These are phyloP conservation scores for Nephelium lappaceum DNA, from an alignment of 345 rosid species.

Conservation along the genomic window DNA sequence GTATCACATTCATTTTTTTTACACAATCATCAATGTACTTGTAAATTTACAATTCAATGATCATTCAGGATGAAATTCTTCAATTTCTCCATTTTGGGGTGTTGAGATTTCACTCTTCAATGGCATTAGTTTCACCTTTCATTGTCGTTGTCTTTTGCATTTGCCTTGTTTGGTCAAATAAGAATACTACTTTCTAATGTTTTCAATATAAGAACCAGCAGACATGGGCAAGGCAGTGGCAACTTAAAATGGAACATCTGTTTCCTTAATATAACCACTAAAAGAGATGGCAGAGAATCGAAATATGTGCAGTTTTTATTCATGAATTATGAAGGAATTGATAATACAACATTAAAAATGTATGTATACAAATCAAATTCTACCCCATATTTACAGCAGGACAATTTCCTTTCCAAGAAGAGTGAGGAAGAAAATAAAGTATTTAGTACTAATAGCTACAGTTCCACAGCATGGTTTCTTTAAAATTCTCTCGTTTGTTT, in stretches of 20 bases:
- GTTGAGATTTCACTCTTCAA: background rate
- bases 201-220: background rate
- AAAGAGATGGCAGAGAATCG: background rate
- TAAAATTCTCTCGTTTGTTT: background rate
- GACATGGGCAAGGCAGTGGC: background rate
- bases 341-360: background rate
- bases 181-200: background rate
- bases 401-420: too few species aligned
- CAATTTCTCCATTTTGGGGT: background rate
- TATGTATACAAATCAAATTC: background rate
- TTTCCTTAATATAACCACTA: too few species aligned
- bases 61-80: background rate
- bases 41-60: conserved; percentile 1
- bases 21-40: background rate
- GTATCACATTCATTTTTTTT: conserved; percentile 4
- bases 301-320: background rate
- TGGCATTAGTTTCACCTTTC: background rate
- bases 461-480: background rate
- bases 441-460: background rate
- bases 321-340: background rate
- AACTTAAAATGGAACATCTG: too few species aligned
- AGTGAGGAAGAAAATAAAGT: background rate
- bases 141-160: background rate
- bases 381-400: background rate
- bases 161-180: too few species aligned